phyloP scores from a whole-genome alignment of 1,139 yeast species.

The Saccharomyces hybrid region DNA sequence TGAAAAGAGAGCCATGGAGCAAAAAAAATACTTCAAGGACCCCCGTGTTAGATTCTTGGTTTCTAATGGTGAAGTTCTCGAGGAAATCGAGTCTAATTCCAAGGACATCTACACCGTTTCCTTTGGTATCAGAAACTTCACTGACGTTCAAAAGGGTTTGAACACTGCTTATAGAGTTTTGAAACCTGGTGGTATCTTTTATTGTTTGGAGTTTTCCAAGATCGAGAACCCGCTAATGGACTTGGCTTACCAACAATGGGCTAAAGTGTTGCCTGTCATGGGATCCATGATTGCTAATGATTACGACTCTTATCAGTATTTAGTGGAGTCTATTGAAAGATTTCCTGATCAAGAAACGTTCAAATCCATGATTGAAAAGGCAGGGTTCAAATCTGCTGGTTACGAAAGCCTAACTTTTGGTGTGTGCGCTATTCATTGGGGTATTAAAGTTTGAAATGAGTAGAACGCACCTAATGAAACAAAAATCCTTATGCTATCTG shows the following conservation, averaged over 20 bases:
- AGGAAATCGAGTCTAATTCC: slow-evolving; percentile 73
- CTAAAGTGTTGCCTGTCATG: slow-evolving; percentile 82
- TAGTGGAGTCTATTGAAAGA: slow-evolving; percentile 85
- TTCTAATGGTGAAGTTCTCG: slow-evolving; percentile 89
- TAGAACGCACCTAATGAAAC: no score
- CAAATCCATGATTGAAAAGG: slow-evolving; percentile 84
- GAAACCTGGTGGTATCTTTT: slow-evolving; percentile 98
- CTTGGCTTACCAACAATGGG: slow-evolving; percentile 75
- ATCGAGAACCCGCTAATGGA: slow-evolving; percentile 76
- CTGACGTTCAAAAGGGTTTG: slow-evolving; percentile 87
- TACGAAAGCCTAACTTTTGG: slow-evolving; percentile 96
- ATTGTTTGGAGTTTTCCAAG: slow-evolving; percentile 90
- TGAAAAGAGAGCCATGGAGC: slow-evolving; percentile 53
- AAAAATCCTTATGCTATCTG: background rate
- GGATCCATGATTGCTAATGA: slow-evolving; percentile 94
- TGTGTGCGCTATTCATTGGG: slow-evolving; percentile 91
- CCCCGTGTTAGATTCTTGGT: slow-evolving; percentile 71
- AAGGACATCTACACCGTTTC: slow-evolving; percentile 95
- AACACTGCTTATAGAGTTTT: slow-evolving; percentile 89
- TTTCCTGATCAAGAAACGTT: slow-evolving; percentile 92
- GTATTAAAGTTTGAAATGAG: slow-evolving; percentile 59
- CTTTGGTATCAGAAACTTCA: slow-evolving; percentile 94
- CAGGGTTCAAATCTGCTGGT: slow-evolving; percentile 90
- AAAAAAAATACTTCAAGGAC: slow-evolving; percentile 44
- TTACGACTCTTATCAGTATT: slow-evolving; percentile 88